These are phyloP conservation scores for Aureobasidium lini DNA, from an alignment of 2,329 filamentous ascomycete species.

Conservation along the genomic window DNA sequence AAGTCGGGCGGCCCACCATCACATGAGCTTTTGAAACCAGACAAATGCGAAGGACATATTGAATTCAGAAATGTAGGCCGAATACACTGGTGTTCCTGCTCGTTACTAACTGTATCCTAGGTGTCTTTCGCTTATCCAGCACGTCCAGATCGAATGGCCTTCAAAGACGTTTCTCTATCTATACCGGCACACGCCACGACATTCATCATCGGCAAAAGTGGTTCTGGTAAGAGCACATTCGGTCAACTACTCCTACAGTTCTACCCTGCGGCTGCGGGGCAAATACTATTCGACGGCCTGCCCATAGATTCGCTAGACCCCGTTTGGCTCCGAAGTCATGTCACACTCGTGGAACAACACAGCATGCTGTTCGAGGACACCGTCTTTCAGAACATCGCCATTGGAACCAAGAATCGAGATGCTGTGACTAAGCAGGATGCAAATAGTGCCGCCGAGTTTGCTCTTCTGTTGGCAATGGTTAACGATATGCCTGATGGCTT, in stretches of 20 bases:
- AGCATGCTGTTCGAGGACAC: conserved; percentile 76
- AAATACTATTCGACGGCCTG: conserved; percentile 61
- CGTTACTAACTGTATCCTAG: conserved; percentile 34
- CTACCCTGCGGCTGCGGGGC: conserved; percentile 59
- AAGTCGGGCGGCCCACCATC: conserved; percentile 15
- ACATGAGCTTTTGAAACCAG: conserved; percentile 21
- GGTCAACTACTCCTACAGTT: conserved; percentile 72
- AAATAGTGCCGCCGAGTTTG: conserved; percentile 54
- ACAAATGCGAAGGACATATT: conserved; percentile 57
- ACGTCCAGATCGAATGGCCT: conserved; percentile 50
- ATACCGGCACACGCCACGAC: conserved; percentile 65
- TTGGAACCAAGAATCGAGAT: conserved; percentile 52
- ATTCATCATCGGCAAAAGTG: conserved; percentile 78
- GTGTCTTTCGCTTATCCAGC: conserved; percentile 76
- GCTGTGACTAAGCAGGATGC: conserved; percentile 50
- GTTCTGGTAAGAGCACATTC: conserved; percentile 87
- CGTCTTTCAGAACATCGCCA: conserved; percentile 67
- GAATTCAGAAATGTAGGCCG: conserved; percentile 57
- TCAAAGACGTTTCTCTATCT: conserved; percentile 49
- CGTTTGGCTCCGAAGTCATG: conserved; percentile 66
- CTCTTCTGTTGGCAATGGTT: conserved; percentile 63
- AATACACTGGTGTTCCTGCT: background rate
- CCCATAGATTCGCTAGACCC: conserved; percentile 55
- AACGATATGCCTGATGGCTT: conserved; percentile 59
- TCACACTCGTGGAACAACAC: conserved; percentile 76